phyloP scores from a whole-genome alignment of 2,329 filamentous ascomycete genomes.

The Aspergillus sp. region DNA sequence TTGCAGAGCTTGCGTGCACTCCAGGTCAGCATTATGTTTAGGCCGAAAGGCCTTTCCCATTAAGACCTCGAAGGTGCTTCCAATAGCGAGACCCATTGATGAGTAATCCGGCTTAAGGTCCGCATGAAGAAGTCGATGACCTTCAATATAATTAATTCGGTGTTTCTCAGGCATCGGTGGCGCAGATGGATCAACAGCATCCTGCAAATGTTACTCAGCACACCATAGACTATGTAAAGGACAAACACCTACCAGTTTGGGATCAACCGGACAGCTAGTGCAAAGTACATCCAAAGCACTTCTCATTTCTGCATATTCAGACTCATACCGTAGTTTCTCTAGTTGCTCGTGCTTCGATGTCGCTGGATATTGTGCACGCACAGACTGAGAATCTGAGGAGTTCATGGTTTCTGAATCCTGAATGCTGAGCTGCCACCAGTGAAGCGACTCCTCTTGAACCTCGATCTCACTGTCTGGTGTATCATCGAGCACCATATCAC shows the following conservation, averaged over 20 bases:
- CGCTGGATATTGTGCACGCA: neutral
- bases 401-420: slow-evolving; percentile 46
- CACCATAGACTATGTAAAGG: neutral
- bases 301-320: slow-evolving; percentile 25
- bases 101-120: slow-evolving; percentile 41
- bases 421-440: slow-evolving; percentile 59
- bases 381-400: neutral
- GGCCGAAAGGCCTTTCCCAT: slow-evolving; percentile 19
- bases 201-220: slow-evolving; percentile 28
- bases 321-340: slow-evolving; percentile 20
- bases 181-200: slow-evolving; percentile 54
- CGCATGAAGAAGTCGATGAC: slow-evolving; percentile 46
- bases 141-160: slow-evolving; percentile 48
- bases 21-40: slow-evolving; percentile 9
- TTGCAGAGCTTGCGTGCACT: slow-evolving; percentile 21
- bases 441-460: slow-evolving; percentile 55
- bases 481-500: slow-evolving; percentile 46
- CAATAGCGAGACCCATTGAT: slow-evolving; percentile 27
- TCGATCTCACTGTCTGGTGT: slow-evolving; percentile 51
- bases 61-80: slow-evolving; percentile 24
- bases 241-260: slow-evolving; percentile 19
- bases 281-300: slow-evolving; percentile 32
- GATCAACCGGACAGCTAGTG: slow-evolving; percentile 18
- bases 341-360: slow-evolving; percentile 18
- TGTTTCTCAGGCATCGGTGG: slow-evolving; percentile 50